Evolutionary conservation across 305 asterid species (phyloP), one percentile per base, ranked within the genome.

Genomic region (Solanum hybrid): DNA sequence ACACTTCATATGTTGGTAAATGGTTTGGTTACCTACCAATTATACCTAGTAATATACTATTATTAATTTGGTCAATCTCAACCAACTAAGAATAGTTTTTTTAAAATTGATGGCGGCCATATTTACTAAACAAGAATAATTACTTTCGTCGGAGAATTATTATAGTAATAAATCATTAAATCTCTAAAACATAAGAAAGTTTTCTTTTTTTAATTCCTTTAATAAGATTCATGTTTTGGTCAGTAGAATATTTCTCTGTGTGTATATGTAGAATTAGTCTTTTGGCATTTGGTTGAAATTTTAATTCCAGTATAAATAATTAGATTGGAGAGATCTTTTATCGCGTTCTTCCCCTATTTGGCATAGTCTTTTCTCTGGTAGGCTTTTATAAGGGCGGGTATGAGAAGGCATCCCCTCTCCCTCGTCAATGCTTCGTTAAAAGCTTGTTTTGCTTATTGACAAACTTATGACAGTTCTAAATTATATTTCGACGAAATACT

Each of bases 1-100:
- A 80, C 69, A 40, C 72, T 82, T 32, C 40, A 82, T 29, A 45
- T 82, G 17, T 51, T 51, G 87, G 73, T 29, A 51, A 45, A 45
- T 51, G 73, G 73, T 45, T 84, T 84, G 87, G 40, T 10, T 45
- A 84, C 73, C 87, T 84, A 84, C 87, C 87, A 82, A 82, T 45
- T 22, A 45, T 17, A 45, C 73, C 73, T 27, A 84, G 86, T 27
- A 4, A 78, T 42, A 8, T 40, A 81, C 31, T 35, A 78, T 1
- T 81, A 27, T 42, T 81, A 15, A 40, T 15, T 42, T 81, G 37
- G 71, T 42, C 37, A 80, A 38, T 80, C 35, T 80, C 35, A 24
- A 38, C 32, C 64, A 80, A 80, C 7, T 80, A 3, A 13, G 4
- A 80, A 40, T 29, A 14, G 4, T 81, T 81, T 40, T 38, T 40